These are phyloP conservation scores for Nakaseomyces bracarensis DNA, from an alignment of 1,139 yeast species.

Conservation along the genomic window DNA sequence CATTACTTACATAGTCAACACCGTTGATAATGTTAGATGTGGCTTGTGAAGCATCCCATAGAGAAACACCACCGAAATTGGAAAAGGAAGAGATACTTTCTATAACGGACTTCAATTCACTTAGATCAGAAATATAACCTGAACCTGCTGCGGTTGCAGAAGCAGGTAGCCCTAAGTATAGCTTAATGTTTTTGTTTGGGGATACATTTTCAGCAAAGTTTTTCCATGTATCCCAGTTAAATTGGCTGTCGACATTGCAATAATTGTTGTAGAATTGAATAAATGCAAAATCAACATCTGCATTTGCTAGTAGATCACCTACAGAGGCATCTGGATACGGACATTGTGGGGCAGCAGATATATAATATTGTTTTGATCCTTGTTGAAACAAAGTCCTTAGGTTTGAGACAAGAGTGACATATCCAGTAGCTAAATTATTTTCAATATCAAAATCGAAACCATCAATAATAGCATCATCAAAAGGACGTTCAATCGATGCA, in stretches of 20 bases:
- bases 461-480: slow-evolving; percentile 58
- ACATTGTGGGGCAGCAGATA: slow-evolving; percentile 95
- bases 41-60: slow-evolving; percentile 91
- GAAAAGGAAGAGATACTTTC: slow-evolving; percentile 35
- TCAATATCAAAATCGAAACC: slow-evolving; percentile 73
- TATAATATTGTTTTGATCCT: slow-evolving; percentile 59
- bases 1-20: slow-evolving; percentile 29
- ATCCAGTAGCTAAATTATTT: slow-evolving; percentile 45
- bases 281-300: slow-evolving; percentile 75
- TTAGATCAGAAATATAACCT: slow-evolving; percentile 50
- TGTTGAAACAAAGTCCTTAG: slow-evolving; percentile 50
- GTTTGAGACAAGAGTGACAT: slow-evolving; percentile 50
- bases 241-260: slow-evolving; percentile 51
- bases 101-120: slow-evolving; percentile 35
- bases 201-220: slow-evolving; percentile 52
- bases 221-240: slow-evolving; percentile 86
- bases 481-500: slow-evolving; percentile 54
- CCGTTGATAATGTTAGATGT: slow-evolving; percentile 46
- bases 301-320: slow-evolving; percentile 54
- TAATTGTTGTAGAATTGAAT: slow-evolving; percentile 91
- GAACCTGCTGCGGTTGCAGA: slow-evolving; percentile 57
- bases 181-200: slow-evolving; percentile 59
- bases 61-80: slow-evolving; percentile 74
- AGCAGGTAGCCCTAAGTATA: slow-evolving; percentile 71
- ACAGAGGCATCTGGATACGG: slow-evolving; percentile 82